These are phyloP conservation scores for Irpex sp. DNA, from an alignment of 1,284 basidiomycete species.

Conservation along the genomic window DNA sequence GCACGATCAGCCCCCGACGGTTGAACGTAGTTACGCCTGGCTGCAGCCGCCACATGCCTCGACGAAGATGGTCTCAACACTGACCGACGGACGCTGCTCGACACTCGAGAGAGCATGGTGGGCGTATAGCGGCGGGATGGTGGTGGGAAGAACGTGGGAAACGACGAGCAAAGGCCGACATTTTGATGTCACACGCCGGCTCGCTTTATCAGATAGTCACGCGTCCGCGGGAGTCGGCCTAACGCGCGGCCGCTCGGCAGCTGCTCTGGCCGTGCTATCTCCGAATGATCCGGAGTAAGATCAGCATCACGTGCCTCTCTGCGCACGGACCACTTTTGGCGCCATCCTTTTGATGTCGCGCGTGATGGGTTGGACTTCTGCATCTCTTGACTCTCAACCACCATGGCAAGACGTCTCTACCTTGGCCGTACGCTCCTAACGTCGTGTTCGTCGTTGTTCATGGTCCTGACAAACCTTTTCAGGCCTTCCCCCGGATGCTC, in stretches of 20 bases:
- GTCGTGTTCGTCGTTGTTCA: not conserved
- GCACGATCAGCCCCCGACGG: constrained; percentile 78
- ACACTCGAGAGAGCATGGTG: constrained; percentile 53
- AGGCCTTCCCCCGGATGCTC: constrained; percentile 79
- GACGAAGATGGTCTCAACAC: constrained; percentile 21
- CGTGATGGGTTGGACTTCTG: constrained; percentile 2
- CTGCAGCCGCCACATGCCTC: constrained; percentile 17
- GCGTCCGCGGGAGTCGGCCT: not conserved
- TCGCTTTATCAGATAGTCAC: constrained; percentile 29
- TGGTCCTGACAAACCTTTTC: not conserved
- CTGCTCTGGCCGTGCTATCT: not conserved
- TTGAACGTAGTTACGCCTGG: constrained; percentile 57
- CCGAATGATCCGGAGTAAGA: constrained; percentile 1
- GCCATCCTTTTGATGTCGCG: constrained; percentile 19
- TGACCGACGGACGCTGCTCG: constrained; percentile 38
- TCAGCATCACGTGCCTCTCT: constrained; percentile 2
- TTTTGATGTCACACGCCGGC: not conserved
- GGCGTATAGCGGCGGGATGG: constrained; percentile 13
- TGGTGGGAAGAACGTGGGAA: constrained; percentile 36
- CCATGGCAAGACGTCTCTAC: constrained; percentile 79
- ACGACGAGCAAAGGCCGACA: constrained; percentile 12
- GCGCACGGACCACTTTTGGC: constrained; percentile 28
- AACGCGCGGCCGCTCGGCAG: constrained; percentile 2
- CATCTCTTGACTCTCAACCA: constrained; percentile 37
- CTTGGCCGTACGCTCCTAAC: constrained; percentile 63